These are phyloP conservation scores for Paraphoma chrysanthemicola DNA, from an alignment of 2,329 filamentous ascomycete genomes.

Conservation along the genomic window DNA sequence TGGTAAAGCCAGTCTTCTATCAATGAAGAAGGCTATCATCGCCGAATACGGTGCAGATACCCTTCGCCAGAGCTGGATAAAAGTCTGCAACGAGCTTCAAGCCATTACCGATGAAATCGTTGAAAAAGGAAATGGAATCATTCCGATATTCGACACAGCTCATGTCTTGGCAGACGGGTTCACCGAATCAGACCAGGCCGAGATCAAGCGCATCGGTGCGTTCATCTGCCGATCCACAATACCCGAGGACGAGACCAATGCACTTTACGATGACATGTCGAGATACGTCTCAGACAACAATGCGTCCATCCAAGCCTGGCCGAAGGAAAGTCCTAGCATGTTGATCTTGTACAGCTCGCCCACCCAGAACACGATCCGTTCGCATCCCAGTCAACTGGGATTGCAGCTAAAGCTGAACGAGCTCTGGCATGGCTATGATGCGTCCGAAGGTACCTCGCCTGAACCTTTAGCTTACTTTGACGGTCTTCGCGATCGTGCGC, in stretches of 20 bases:
- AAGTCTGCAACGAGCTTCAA: constrained; percentile 48
- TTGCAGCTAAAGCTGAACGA: constrained; percentile 49
- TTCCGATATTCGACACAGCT: constrained; percentile 43
- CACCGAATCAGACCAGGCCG: constrained; percentile 19
- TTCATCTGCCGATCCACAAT: constrained; percentile 33
- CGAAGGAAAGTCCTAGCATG: constrained; percentile 48
- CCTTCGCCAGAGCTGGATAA: constrained; percentile 48
- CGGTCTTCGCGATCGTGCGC: constrained; percentile 48
- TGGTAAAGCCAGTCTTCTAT: not conserved
- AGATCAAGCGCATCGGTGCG: constrained; percentile 37
- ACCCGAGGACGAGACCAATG: constrained; percentile 23
- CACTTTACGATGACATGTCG: constrained; percentile 41
- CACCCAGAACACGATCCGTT: constrained; percentile 48
- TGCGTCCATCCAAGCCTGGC: constrained; percentile 43
- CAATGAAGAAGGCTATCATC: constrained; percentile 45
- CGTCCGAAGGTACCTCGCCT: constrained; percentile 28
- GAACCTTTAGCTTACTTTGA: constrained; percentile 53
- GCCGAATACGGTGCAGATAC: constrained; percentile 47
- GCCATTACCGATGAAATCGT: constrained; percentile 48
- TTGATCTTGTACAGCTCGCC: constrained; percentile 50
- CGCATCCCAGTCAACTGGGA: constrained; percentile 48
- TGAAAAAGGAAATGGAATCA: constrained; percentile 38
- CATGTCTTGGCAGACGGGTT: constrained; percentile 32
- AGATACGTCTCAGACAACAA: constrained; percentile 44
- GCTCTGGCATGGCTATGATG: constrained; percentile 46